Conservation (phyloP, 345 rosid genomes). For the Aethionema arabicum region DNA sequence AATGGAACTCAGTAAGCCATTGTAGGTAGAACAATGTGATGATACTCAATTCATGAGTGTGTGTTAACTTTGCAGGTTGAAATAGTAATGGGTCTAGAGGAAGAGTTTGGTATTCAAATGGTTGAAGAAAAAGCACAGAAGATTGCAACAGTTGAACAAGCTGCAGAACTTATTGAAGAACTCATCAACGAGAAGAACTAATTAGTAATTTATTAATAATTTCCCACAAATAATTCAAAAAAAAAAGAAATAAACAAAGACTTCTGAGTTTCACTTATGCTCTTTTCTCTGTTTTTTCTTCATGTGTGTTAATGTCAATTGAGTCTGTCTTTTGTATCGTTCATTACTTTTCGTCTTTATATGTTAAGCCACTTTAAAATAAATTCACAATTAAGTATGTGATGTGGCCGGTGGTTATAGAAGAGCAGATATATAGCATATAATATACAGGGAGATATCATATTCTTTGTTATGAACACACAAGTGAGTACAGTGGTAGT, state of each 20-base stretch:
- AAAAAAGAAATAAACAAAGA: background rate
- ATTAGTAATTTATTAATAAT: slow-evolving; percentile 6
- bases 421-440: background rate
- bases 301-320: background rate
- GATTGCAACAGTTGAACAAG: slow-evolving; percentile 63
- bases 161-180: slow-evolving; percentile 63
- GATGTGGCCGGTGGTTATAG: too few species aligned
- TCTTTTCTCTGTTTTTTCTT: slow-evolving; percentile 13
- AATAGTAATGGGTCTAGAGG: slow-evolving; percentile 77
- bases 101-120: slow-evolving; percentile 59
- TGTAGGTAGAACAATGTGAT: too few species aligned
- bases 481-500: background rate
- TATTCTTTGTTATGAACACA: slow-evolving; percentile 16
- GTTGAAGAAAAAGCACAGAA: slow-evolving; percentile 64
- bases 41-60: background rate
- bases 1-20: background rate
- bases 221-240: background rate
- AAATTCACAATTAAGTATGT: too few species aligned
- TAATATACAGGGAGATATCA: slow-evolving; percentile 19
- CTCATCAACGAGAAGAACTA: slow-evolving; percentile 44
- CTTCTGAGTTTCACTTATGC: slow-evolving; percentile 17
- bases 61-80: slow-evolving; percentile 49
- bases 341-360: too few species aligned
- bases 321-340: slow-evolving; percentile 2
- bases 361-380: too few species aligned